Percentiles rank a stretch among this genome's conserved stretches.
phyloP scores from a whole-genome alignment of 345 rosid genomes.

The Fremontodendron californicum region DNA sequence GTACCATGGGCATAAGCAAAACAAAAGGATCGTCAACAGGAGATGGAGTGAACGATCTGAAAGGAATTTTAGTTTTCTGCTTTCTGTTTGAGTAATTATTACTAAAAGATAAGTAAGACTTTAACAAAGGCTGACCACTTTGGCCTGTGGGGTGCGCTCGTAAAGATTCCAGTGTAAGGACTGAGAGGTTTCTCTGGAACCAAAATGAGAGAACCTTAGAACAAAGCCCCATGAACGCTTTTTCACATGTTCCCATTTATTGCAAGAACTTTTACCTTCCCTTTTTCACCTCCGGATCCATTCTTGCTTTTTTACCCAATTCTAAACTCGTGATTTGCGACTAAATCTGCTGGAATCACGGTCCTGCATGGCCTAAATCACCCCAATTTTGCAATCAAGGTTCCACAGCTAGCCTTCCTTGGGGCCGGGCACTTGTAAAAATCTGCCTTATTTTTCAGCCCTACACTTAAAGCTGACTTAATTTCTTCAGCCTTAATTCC shows the following conservation, averaged over 20 bases:
- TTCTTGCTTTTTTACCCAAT: slow-evolving; percentile 9
- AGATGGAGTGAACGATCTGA: slow-evolving; percentile 23
- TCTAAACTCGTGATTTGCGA: slow-evolving; percentile 1
- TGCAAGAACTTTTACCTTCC: slow-evolving; percentile 10
- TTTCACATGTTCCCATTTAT: slow-evolving; percentile 30
- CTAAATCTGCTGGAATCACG: slow-evolving; percentile 6
- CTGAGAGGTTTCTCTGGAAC: background rate
- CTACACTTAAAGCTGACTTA: background rate
- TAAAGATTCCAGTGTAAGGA: slow-evolving; percentile 25
- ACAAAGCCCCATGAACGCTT: slow-evolving; percentile 15
- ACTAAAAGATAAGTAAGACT: slow-evolving; percentile 14
- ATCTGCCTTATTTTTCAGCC: background rate
- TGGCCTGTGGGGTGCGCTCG: slow-evolving; percentile 24
- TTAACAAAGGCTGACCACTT: slow-evolving; percentile 21
- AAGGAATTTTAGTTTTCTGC: slow-evolving; percentile 17
- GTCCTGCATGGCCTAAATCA: background rate
- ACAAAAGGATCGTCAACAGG: background rate
- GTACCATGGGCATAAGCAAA: background rate
- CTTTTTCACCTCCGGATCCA: slow-evolving; percentile 16
- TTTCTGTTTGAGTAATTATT: background rate
- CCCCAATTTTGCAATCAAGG: background rate
- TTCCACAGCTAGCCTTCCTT: background rate
- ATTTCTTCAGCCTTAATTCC: background rate
- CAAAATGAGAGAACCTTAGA: background rate
- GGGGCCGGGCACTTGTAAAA: background rate